Evolutionary conservation across 208 protist species (phyloP).

Genomic region (Endotrypanum monterogeii): DNA sequence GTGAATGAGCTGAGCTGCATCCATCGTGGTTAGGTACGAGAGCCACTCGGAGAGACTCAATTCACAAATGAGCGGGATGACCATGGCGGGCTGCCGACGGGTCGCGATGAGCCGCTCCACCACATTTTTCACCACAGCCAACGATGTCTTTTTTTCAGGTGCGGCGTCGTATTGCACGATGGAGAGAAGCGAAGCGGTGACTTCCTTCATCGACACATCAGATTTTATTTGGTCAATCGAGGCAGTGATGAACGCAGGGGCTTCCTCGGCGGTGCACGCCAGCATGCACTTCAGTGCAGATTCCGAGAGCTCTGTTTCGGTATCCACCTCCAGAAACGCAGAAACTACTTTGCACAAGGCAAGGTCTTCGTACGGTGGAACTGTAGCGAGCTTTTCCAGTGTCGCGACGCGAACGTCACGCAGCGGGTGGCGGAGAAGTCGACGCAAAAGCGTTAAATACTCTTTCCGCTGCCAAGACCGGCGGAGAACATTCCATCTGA

Average conservation of each 20-base stretch:
- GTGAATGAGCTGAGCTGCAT: slow-evolving; percentile 14
- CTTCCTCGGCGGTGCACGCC: slow-evolving; percentile 13
- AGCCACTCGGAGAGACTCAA: neutral
- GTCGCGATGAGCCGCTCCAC: slow-evolving; percentile 1
- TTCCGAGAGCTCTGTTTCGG: neutral
- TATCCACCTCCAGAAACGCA: slow-evolving; percentile 10
- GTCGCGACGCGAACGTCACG: slow-evolving; percentile 11
- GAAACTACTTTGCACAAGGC: slow-evolving; percentile 13
- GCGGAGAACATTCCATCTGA: slow-evolving; percentile 11
- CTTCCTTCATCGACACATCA: slow-evolving; percentile 8
- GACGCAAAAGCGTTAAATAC: slow-evolving; percentile 20
- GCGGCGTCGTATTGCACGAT: neutral
- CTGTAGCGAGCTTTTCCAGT: slow-evolving; percentile 10
- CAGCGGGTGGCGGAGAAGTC: slow-evolving; percentile 16
- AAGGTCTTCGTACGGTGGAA: slow-evolving; percentile 19
- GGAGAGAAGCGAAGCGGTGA: neutral
- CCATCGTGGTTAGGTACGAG: slow-evolving; percentile 13
- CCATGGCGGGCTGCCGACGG: slow-evolving; percentile 15
- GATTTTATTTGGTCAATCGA: slow-evolving; percentile 2
- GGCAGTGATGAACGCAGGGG: slow-evolving; percentile 10
- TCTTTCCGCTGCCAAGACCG: slow-evolving; percentile 19
- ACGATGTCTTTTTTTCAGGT: neutral
- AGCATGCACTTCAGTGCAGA: slow-evolving; percentile 23
- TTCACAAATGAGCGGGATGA: slow-evolving; percentile 5
- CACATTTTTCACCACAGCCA: neutral